Conservation (phyloP, 2,329 filamentous ascomycete species). For the Chaetothyriales sp. region DNA sequence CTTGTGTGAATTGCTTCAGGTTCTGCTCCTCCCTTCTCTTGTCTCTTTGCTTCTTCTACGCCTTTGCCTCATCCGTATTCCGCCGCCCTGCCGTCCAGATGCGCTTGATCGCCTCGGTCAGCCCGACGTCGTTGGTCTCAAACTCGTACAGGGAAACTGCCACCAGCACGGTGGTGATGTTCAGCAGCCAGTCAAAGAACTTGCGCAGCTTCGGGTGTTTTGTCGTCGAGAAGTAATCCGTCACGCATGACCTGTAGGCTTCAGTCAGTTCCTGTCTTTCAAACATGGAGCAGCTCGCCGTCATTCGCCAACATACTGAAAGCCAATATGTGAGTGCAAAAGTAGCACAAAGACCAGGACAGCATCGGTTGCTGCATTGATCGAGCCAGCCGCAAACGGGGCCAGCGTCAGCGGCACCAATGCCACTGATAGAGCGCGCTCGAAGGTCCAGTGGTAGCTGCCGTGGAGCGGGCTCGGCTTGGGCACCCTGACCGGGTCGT, state of each 20-base stretch:
- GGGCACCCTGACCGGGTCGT: constrained; percentile 69
- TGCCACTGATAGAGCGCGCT: constrained; percentile 61
- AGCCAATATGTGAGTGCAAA: constrained; percentile 89
- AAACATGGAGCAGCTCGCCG: too few species aligned
- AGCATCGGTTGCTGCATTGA: constrained; percentile 81
- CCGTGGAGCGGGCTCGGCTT: constrained; percentile 62
- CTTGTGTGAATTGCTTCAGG: not conserved
- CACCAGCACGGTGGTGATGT: constrained; percentile 61
- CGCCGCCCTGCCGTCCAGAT: constrained; percentile 62
- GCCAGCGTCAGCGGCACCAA: constrained; percentile 77
- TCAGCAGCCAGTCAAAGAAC: constrained; percentile 61
- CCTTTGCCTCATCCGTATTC: constrained; percentile 12
- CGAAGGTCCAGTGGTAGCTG: constrained; percentile 97
- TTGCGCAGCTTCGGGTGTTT: constrained; percentile 53
- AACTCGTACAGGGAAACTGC: constrained; percentile 92
- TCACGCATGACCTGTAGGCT: constrained; percentile 47
- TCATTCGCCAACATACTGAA: constrained; percentile 46
- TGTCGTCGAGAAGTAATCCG: constrained; percentile 74
- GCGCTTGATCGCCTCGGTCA: constrained; percentile 77
- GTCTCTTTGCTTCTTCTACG: not conserved
- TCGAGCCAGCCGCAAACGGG: constrained; percentile 78
- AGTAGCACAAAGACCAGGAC: constrained; percentile 68
- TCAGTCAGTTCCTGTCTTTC: constrained; percentile 2
- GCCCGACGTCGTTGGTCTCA: constrained; percentile 92
- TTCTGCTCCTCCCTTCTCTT: not conserved